A percentile compares a stretch with the other conserved stretches of the same genome.
Evolutionary conservation across 2,329 filamentous ascomycete genomes (phyloP).

Genomic region (Talaromyces sp.): DNA sequence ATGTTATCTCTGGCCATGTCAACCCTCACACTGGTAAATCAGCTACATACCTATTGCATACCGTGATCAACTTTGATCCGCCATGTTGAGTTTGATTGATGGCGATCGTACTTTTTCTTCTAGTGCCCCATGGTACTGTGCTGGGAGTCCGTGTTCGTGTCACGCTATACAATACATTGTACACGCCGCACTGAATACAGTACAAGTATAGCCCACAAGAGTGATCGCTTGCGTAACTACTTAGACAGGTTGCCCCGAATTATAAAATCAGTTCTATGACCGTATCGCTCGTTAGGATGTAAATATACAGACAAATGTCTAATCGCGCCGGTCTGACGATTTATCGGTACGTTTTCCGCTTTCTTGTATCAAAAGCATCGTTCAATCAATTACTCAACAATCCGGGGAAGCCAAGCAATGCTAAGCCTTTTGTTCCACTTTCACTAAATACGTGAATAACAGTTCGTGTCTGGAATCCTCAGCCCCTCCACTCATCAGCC

Average conservation of each 20-base stretch:
- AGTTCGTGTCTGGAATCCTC: not conserved
- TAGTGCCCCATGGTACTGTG: not conserved
- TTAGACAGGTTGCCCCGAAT: not conserved
- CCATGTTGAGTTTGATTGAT: not conserved
- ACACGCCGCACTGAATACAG: not conserved
- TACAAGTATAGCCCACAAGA: not conserved
- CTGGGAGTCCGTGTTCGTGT: not conserved
- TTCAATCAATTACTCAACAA: no score
- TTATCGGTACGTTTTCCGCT: not conserved
- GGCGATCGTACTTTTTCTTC: not conserved
- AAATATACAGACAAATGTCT: not conserved
- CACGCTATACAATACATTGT: not conserved
- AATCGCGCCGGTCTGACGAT: not conserved
- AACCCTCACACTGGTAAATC: not conserved
- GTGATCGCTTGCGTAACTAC: not conserved
- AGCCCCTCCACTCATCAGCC: not conserved
- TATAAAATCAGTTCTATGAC: not conserved
- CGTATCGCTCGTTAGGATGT: not conserved
- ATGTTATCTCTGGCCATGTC: slow-evolving; percentile 10
- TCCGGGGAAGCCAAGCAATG: slow-evolving; percentile 11
- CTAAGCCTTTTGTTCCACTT: slow-evolving; percentile 5
- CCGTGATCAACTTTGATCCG: not conserved
- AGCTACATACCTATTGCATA: not conserved
- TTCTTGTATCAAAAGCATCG: not conserved
- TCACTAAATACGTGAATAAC: not conserved